Evolutionary conservation across 2,329 filamentous ascomycete genomes (phyloP).

Genomic region (Kalaharituber pfeilii): DNA sequence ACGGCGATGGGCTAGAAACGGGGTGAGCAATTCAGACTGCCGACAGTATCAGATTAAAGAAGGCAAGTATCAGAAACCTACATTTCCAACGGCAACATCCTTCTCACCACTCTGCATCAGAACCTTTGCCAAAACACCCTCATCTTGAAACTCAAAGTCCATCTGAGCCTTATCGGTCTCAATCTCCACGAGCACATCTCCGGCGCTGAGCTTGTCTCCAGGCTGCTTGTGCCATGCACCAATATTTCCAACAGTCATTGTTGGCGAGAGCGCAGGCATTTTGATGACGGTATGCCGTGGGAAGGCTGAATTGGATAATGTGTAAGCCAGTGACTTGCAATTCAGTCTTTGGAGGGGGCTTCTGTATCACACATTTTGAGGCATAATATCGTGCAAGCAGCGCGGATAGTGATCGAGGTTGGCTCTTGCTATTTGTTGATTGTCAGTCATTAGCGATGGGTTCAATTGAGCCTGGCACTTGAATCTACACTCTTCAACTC

Average conservation of each 20-base stretch:
- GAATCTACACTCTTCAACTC: too few relatives aligned
- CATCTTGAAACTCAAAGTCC: conserved; percentile 99
- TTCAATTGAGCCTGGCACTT: too few relatives aligned
- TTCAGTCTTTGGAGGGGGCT: too few relatives aligned
- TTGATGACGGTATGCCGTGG: conserved; percentile 87
- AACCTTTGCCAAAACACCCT: conserved; percentile 86
- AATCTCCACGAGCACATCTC: conserved; percentile 92
- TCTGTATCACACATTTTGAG: conserved; percentile 18
- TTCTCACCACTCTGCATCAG: conserved; percentile 85
- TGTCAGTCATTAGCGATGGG: background rate
- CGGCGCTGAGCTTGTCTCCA: conserved; percentile 70
- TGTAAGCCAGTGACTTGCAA: background rate
- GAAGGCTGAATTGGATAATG: conserved; percentile 44
- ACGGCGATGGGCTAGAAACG: conserved; percentile 70
- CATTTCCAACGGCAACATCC: conserved; percentile 83
- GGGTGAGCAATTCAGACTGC: background rate
- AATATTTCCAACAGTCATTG: conserved; percentile 94
- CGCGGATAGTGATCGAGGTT: conserved; percentile 1
- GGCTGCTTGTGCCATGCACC: conserved; percentile 95
- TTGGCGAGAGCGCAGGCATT: conserved; percentile 96
- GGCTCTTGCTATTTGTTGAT: background rate
- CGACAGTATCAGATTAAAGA: conserved; percentile 2
- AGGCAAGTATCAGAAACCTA: conserved; percentile 37
- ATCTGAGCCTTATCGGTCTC: conserved; percentile 99
- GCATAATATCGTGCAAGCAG: conserved; percentile 17